phyloP scores from a whole-genome alignment of 495 filamentous ascomycete genomes.

The Aspergillus bridgeri region DNA sequence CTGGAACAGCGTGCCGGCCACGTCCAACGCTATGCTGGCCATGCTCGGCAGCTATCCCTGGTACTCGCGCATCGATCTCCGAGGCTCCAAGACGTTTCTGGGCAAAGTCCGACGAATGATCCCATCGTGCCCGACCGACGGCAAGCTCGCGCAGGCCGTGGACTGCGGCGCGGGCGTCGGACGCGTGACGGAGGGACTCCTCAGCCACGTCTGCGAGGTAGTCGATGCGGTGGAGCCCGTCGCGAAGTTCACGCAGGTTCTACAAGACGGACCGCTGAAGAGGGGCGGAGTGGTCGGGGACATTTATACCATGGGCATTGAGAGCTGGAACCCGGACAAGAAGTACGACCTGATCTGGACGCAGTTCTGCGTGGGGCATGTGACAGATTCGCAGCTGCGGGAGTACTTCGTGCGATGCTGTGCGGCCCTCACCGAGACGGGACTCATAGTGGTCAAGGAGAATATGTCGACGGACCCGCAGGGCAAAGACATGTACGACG shows the following conservation, averaged over 20 bases:
- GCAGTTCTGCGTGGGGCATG: slow-evolving; percentile 91
- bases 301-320: slow-evolving; percentile 70
- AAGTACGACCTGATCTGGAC: slow-evolving; percentile 62
- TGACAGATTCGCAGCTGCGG: slow-evolving; percentile 75
- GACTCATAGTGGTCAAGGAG: slow-evolving; percentile 81
- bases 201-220: slow-evolving; percentile 46
- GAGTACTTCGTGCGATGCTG: slow-evolving; percentile 63
- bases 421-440: slow-evolving; percentile 42
- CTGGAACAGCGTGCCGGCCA: slow-evolving; percentile 70
- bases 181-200: slow-evolving; percentile 55
- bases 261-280: slow-evolving; percentile 27
- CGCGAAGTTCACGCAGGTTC: slow-evolving; percentile 45
- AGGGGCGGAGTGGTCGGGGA: slow-evolving; percentile 47
- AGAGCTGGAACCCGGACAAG: slow-evolving; percentile 64
- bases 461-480: slow-evolving; percentile 62
- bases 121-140: slow-evolving; percentile 15
- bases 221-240: slow-evolving; percentile 62
- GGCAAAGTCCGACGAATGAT: slow-evolving; percentile 61
- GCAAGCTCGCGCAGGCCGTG: slow-evolving; percentile 40
- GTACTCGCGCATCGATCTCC: slow-evolving; percentile 71
- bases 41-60: slow-evolving; percentile 81
- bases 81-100: slow-evolving; percentile 72
- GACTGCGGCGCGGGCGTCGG: slow-evolving; percentile 66
- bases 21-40: slow-evolving; percentile 76
- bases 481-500: slow-evolving; percentile 68